Evolutionary conservation across 805 yeast species (phyloP), one percentile per base, ranked within the genome.

Genomic region (Candida vartiovaarae): DNA sequence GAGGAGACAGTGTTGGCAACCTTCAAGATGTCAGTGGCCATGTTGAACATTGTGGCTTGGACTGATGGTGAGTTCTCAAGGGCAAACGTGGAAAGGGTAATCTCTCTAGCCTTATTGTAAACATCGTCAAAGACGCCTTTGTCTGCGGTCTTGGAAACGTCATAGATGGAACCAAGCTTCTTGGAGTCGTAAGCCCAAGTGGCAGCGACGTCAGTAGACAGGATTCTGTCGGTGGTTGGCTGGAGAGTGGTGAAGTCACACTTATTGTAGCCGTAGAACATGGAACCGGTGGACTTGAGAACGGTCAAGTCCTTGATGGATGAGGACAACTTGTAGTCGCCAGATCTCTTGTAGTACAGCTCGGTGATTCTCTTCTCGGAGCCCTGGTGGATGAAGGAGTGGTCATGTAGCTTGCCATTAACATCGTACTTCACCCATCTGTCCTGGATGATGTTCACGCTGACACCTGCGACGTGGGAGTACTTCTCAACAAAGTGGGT

Each of bases 1-100:
- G 71, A 71, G 49, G 70, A 75, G 44, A 90, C 71, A 47, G 70
- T 70, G 3, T 80, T 71, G 44, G 77, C 82, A 41, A 56, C 59
- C 40, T 67, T 70, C 60, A 90, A 74, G 51, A 90, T 86, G 50
- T 76, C 79, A 51, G 78, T 73, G 34, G 85, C 75, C 93, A 90
- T 90, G 74, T 88, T 85, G 73, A 78, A 90, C 96, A 90, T 91
- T 46, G 96, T 90, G 38, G 95, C 96, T 70, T 90, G 97, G 38
- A 90, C 97, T 26, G 95, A 84, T n/a, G 96, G 79, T 8, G 95
- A 86, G 64, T 86, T 79, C 65, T 90, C 96, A 40, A 75, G 63
- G 15, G 96, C 96, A 65, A 90, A 90, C 46, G 74, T 72, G 43
- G 78, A 82, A 56, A 89, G 72, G 1, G 96, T 88, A 56, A 77